Conservation (phyloP, 352 stramenopile genomes). For the Phytophthora litchii region DNA sequence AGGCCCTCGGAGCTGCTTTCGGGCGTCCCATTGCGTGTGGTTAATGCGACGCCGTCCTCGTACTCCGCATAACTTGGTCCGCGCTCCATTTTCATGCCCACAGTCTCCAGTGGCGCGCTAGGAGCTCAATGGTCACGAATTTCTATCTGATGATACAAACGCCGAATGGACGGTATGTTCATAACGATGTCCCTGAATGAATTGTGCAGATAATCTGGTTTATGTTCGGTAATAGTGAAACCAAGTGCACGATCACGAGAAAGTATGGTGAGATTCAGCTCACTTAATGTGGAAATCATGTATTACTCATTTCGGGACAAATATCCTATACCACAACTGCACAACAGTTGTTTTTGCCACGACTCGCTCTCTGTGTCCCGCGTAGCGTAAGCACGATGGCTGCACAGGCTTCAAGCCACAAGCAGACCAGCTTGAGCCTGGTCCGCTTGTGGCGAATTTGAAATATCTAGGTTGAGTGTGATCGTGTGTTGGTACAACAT, state of each 20-base stretch:
- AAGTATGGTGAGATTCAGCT: constrained; percentile 8
- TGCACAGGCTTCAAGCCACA: too few species aligned
- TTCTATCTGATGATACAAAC: constrained; percentile 19
- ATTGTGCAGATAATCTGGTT: neutral
- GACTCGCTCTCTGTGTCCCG: constrained; percentile 5
- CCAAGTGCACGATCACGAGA: constrained; percentile 1
- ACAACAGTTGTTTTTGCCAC: constrained; percentile 21
- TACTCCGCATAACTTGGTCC: constrained; percentile 58
- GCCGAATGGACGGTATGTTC: constrained; percentile 20
- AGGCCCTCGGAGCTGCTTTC: constrained; percentile 26
- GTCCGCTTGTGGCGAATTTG: too few species aligned
- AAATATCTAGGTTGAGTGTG: too few species aligned
- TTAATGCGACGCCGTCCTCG: constrained; percentile 32
- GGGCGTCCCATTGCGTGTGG: constrained; percentile 12
- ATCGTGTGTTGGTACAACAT: too few species aligned
- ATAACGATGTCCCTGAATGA: constrained; percentile 12
- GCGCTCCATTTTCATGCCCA: constrained; percentile 50
- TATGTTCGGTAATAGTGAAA: constrained; percentile 17
- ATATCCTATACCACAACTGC: constrained; percentile 22
- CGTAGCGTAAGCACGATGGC: too few species aligned
- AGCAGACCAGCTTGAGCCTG: too few species aligned
- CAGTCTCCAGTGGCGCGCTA: neutral
- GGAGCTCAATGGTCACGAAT: constrained; percentile 4
- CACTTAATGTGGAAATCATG: constrained; percentile 2
- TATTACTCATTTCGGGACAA: constrained; percentile 19